Evolutionary conservation across 179 eudicot genomes (phyloP).

Genomic region (Silene vulgaris): DNA sequence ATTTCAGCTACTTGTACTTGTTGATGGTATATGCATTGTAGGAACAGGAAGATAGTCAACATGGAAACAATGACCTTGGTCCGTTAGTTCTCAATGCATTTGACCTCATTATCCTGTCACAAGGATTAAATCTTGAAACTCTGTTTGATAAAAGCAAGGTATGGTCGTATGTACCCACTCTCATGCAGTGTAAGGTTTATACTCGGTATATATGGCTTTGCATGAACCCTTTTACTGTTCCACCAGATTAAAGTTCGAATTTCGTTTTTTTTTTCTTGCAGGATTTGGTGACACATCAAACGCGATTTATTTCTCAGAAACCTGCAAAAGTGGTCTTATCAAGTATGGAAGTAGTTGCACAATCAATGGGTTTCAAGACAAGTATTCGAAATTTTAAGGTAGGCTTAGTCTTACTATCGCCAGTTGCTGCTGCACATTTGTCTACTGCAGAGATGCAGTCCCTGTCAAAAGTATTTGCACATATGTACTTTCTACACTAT

Average conservation of each 20-base stretch:
- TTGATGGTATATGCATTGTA: conserved; percentile 29
- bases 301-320: conserved; percentile 80
- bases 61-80: conserved; percentile 51
- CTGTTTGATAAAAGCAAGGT: conserved; percentile 82
- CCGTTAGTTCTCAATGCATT: conserved; percentile 91
- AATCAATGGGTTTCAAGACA: conserved; percentile 97
- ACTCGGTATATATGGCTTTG: too few species aligned
- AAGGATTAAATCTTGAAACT: conserved; percentile 81
- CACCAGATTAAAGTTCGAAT: conserved; percentile 3
- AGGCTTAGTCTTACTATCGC: conserved; percentile 5
- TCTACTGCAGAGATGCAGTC: not conserved
- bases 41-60: conserved; percentile 52
- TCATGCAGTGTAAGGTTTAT: not conserved
- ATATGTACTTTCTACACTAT: too few species aligned
- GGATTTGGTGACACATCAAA: conserved; percentile 76
- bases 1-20: not conserved
- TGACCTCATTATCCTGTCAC: conserved; percentile 82
- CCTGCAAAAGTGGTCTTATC: conserved; percentile 82
- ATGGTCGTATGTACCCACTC: conserved; percentile 19
- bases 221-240: not conserved
- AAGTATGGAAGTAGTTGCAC: conserved; percentile 91
- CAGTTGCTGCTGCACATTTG: not conserved
- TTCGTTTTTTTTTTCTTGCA: conserved; percentile 26
- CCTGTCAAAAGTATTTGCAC: not conserved
- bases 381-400: conserved; percentile 89